Percentiles rank a stretch among this genome's conserved stretches.
These are phyloP conservation scores for Phytophthora europaea DNA, from an alignment of 352 stramenopile genomes.

Conservation along the genomic window DNA sequence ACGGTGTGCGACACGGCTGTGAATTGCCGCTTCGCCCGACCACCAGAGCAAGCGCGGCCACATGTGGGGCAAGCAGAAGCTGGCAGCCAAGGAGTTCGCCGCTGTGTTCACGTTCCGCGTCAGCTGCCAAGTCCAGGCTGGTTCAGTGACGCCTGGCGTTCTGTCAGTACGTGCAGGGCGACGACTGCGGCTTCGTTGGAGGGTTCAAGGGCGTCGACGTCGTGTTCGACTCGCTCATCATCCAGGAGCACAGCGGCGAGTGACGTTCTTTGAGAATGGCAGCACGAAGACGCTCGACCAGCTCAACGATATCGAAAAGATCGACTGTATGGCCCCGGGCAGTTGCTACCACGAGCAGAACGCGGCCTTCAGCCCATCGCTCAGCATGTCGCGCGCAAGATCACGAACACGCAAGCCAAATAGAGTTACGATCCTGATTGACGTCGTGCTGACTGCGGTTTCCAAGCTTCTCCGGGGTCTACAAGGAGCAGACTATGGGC, in stretches of 20 bases:
- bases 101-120: conserved; percentile 88
- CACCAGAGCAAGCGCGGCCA: conserved; percentile 80
- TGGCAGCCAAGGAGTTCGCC: conserved; percentile 74
- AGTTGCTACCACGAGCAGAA: conserved; percentile 89
- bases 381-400: conserved; percentile 85
- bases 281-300: conserved; percentile 80
- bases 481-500: no score
- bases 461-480: no score
- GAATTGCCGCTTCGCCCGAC: conserved; percentile 87
- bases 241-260: conserved; percentile 79
- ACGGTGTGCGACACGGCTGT: conserved; percentile 68
- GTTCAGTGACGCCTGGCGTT: conserved; percentile 85
- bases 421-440: conserved; percentile 77
- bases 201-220: conserved; percentile 81
- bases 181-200: conserved; percentile 85
- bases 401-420: conserved; percentile 73
- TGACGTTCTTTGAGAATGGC: conserved; percentile 86
- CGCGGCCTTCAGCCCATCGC: conserved; percentile 75
- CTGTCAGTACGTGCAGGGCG: conserved; percentile 67
- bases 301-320: conserved; percentile 72
- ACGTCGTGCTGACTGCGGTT: conserved; percentile 48
- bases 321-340: conserved; percentile 80
- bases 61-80: conserved; percentile 78
- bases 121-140: conserved; percentile 76
- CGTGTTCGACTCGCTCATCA: conserved; percentile 89